phyloP scores from a whole-genome alignment of 495 filamentous ascomycete species.

The Tirmania nivea region DNA sequence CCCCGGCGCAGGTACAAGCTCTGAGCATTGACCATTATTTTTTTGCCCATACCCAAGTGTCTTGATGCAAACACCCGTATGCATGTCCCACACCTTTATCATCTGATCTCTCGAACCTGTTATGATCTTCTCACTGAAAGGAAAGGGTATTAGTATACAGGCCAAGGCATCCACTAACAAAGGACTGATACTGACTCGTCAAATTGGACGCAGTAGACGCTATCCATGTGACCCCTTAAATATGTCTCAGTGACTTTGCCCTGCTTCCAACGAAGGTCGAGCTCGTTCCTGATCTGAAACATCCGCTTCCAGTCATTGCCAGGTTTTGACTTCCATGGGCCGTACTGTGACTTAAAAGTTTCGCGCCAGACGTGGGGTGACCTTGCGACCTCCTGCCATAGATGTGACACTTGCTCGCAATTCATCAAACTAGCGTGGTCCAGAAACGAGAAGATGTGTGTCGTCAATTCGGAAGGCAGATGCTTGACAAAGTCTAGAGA shows the following conservation, averaged over 20 bases:
- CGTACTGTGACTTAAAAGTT: slow-evolving; percentile 14
- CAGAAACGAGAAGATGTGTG: slow-evolving; percentile 18
- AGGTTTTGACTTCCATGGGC: slow-evolving; percentile 20
- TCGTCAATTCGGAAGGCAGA: slow-evolving; percentile 16
- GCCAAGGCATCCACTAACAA: not conserved
- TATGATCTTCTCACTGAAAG: slow-evolving; percentile 67
- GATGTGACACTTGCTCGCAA: slow-evolving; percentile 16
- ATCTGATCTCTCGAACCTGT: slow-evolving; percentile 90
- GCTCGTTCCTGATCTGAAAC: slow-evolving; percentile 47
- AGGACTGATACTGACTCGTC: slow-evolving; percentile 47
- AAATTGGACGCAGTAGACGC: slow-evolving; percentile 93
- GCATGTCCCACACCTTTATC: slow-evolving; percentile 86
- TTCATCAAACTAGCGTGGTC: slow-evolving; percentile 15
- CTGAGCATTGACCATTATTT: slow-evolving; percentile 11
- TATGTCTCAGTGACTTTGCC: slow-evolving; percentile 64
- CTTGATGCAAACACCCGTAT: slow-evolving; percentile 57
- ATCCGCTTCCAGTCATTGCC: slow-evolving; percentile 65
- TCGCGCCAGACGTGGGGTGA: slow-evolving; percentile 18
- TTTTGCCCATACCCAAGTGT: slow-evolving; percentile 40
- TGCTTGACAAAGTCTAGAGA: slow-evolving; percentile 14
- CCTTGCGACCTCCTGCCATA: slow-evolving; percentile 13
- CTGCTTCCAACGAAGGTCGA: slow-evolving; percentile 58
- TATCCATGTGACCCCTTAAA: slow-evolving; percentile 77
- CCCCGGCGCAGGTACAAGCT: slow-evolving; percentile 2
- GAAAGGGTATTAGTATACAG: not conserved